Percentiles rank a stretch among this genome's conserved stretches.
Evolutionary conservation across 805 yeast genomes (phyloP).

Genomic region (Hanseniaspora valbyensis): DNA sequence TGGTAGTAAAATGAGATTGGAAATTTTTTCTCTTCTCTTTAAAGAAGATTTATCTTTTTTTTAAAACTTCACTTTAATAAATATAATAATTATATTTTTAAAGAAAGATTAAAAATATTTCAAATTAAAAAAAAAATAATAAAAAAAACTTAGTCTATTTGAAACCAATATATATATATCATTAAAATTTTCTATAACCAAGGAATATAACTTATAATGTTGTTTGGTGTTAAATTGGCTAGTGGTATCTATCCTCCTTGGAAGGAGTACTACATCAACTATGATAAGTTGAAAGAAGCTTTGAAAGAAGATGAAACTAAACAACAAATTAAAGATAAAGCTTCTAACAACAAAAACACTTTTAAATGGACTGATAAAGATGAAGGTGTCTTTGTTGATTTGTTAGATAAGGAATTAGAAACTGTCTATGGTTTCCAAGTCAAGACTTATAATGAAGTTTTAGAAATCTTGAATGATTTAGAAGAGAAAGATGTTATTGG

Average conservation of each 20-base stretch:
- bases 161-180: no score
- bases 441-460: slow-evolving; percentile 56
- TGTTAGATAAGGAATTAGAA: slow-evolving; percentile 58
- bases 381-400: slow-evolving; percentile 56
- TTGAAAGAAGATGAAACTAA: slow-evolving; percentile 55
- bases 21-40: no score
- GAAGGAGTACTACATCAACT: slow-evolving; percentile 62
- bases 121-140: no score
- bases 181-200: no score
- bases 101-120: no score
- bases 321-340: slow-evolving; percentile 19
- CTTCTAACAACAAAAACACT: slow-evolving; percentile 17
- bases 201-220: no score
- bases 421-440: slow-evolving; percentile 66
- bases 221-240: slow-evolving; percentile 74
- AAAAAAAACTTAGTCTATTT: no score
- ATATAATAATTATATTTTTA: no score
- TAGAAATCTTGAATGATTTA: slow-evolving; percentile 49
- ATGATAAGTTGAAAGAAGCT: slow-evolving; percentile 52
- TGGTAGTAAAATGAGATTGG: no score
- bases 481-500: slow-evolving; percentile 32
- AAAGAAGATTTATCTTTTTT: no score
- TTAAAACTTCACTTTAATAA: no score
- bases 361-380: slow-evolving; percentile 55
- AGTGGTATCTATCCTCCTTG: slow-evolving; percentile 81